phyloP scores from a whole-genome alignment of 1,139 yeast genomes.

The Sugiyamaella grinbergsii region DNA sequence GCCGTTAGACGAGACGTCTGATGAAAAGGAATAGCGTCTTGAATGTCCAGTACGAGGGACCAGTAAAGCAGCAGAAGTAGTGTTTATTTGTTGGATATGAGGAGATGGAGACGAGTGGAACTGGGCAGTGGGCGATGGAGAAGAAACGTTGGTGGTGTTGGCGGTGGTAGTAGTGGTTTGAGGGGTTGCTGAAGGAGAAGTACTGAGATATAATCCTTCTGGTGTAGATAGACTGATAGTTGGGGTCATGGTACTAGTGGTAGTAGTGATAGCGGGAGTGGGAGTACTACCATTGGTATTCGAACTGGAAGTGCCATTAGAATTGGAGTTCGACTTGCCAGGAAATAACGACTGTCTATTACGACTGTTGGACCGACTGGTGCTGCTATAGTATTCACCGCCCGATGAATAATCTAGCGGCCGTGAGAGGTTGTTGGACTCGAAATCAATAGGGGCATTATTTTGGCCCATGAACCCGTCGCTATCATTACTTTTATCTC shows the following conservation, averaged over 20 bases:
- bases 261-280: not conserved
- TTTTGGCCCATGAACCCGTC: not conserved
- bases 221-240: constrained; percentile 20
- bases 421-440: not conserved
- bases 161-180: not conserved
- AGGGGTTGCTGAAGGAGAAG: not conserved
- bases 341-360: constrained; percentile 9
- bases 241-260: constrained; percentile 7
- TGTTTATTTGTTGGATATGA: not conserved
- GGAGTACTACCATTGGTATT: constrained; percentile 3
- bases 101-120: not conserved
- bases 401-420: not conserved
- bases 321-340: not conserved
- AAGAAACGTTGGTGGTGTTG: not conserved
- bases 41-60: constrained; percentile 15
- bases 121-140: not conserved
- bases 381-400: not conserved
- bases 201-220: not conserved
- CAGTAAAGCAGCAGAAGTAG: constrained; percentile 5
- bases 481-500: not conserved
- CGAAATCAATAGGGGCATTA: not conserved
- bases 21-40: constrained; percentile 19
- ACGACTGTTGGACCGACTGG: constrained; percentile 11
- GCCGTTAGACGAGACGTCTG: constrained; percentile 20
- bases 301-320: not conserved